These are phyloP conservation scores for Sequoiadendron giganteum DNA, from an alignment of 75 land plant genomes.

Conservation along the genomic window DNA sequence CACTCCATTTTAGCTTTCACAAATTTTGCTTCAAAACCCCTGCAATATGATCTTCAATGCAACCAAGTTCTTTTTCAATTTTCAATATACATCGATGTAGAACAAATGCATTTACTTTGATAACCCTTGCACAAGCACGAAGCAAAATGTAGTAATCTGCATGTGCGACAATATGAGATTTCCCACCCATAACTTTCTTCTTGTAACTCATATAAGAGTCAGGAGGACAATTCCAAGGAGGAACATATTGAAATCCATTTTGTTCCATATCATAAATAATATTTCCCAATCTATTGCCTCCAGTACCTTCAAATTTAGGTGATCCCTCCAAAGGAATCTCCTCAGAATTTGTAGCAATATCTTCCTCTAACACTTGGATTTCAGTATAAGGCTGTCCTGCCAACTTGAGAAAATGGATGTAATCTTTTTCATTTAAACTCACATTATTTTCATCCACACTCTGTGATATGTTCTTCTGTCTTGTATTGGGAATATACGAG, in stretches of 20 bases:
- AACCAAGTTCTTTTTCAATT: slow-evolving; percentile 34
- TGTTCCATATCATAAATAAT: slow-evolving; percentile 71
- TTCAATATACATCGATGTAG: slow-evolving; percentile 57
- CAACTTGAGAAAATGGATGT: background rate
- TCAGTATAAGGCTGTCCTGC: background rate
- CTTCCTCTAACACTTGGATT: background rate
- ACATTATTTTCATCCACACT: background rate
- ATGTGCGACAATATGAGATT: slow-evolving; percentile 47
- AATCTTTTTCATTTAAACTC: background rate
- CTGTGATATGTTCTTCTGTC: background rate
- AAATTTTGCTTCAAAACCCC: background rate
- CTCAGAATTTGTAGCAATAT: background rate
- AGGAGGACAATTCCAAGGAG: slow-evolving; percentile 35
- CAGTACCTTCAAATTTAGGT: background rate
- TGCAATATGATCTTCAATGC: slow-evolving; percentile 43
- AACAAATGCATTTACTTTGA: slow-evolving; percentile 49
- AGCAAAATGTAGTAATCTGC: slow-evolving; percentile 85
- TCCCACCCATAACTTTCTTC: slow-evolving; percentile 28
- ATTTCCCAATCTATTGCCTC: slow-evolving; percentile 26
- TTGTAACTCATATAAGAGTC: slow-evolving; percentile 51
- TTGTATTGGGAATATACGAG: background rate
- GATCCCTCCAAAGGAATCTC: background rate
- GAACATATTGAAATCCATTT: slow-evolving; percentile 54
- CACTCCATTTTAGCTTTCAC: too few relatives aligned
- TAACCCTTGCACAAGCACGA: slow-evolving; percentile 71